phyloP scores from a whole-genome alignment of 2,329 filamentous ascomycete genomes.

The Fonsecaea pugnacius region DNA sequence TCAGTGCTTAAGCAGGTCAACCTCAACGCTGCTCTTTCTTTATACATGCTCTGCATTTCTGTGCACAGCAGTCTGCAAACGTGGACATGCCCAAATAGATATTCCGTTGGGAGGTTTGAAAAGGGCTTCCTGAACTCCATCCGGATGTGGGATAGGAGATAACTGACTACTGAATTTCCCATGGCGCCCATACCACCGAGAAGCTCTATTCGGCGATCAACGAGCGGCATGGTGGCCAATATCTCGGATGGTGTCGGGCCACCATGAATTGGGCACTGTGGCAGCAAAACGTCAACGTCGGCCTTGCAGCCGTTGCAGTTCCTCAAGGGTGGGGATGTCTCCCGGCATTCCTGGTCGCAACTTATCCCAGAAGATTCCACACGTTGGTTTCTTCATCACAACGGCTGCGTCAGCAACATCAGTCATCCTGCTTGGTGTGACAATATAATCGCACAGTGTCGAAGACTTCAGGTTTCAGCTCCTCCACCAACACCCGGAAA shows the following conservation, averaged over 20 bases:
- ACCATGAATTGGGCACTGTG: neutral
- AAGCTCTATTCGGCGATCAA: neutral
- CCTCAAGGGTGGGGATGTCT: slow-evolving; percentile 41
- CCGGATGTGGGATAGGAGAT: neutral
- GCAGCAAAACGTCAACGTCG: neutral
- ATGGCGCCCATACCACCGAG: neutral
- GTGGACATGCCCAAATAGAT: neutral
- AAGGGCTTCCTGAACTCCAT: neutral
- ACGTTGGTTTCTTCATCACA: slow-evolving; percentile 42
- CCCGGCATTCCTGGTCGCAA: slow-evolving; percentile 45
- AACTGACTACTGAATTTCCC: neutral
- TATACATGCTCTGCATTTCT: neutral
- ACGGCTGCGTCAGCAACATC: slow-evolving; percentile 32
- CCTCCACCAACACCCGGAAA: slow-evolving; percentile 49
- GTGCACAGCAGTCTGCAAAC: neutral
- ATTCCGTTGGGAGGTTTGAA: neutral
- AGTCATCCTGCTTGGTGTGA: slow-evolving; percentile 44
- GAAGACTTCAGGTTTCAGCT: slow-evolving; percentile 43
- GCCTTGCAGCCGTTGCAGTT: slow-evolving; percentile 12
- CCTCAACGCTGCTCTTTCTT: neutral
- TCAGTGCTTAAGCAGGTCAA: neutral
- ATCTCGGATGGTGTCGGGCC: neutral
- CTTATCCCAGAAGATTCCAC: slow-evolving; percentile 47
- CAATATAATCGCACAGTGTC: slow-evolving; percentile 51
- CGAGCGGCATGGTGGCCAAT: neutral